A percentile compares a stretch with the other conserved stretches of the same genome.
Evolutionary conservation across 2,329 filamentous ascomycete genomes (phyloP).

Genomic region (Clonostachys byssicola): DNA sequence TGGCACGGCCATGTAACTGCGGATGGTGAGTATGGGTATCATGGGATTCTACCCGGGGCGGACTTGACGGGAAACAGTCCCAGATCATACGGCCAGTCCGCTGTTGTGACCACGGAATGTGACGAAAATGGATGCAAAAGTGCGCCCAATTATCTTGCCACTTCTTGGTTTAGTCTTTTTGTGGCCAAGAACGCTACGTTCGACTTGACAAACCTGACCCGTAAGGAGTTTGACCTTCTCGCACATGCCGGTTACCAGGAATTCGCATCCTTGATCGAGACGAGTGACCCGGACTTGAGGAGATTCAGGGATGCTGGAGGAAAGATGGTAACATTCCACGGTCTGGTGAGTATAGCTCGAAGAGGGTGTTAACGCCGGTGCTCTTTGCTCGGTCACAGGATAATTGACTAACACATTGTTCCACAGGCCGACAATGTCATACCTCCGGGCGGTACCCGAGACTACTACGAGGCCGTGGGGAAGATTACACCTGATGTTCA

Average conservation of each 20-base stretch:
- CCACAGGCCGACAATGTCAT: constrained; percentile 7
- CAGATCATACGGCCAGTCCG: neutral
- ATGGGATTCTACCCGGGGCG: no score
- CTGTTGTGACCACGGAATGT: neutral
- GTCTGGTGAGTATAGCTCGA: neutral
- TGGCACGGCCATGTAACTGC: neutral
- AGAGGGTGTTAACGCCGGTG: neutral
- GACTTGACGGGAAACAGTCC: no score
- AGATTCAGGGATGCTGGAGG: constrained; percentile 1
- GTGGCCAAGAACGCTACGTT: neutral
- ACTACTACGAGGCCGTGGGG: constrained; percentile 14
- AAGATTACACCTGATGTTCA: constrained; percentile 9
- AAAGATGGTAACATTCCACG: constrained; percentile 4
- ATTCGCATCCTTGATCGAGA: neutral
- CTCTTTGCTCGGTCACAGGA: neutral
- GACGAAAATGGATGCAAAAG: neutral
- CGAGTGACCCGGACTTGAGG: constrained; percentile 2
- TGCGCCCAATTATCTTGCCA: neutral
- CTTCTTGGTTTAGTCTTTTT: neutral
- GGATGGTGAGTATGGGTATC: neutral
- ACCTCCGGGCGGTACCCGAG: constrained; percentile 6
- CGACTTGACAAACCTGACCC: neutral
- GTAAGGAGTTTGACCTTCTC: neutral
- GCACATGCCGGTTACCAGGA: neutral
- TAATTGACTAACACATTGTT: neutral